Conservation (phyloP, 1,284 basidiomycete species). For the Austroboletus novae-zelandiae region DNA sequence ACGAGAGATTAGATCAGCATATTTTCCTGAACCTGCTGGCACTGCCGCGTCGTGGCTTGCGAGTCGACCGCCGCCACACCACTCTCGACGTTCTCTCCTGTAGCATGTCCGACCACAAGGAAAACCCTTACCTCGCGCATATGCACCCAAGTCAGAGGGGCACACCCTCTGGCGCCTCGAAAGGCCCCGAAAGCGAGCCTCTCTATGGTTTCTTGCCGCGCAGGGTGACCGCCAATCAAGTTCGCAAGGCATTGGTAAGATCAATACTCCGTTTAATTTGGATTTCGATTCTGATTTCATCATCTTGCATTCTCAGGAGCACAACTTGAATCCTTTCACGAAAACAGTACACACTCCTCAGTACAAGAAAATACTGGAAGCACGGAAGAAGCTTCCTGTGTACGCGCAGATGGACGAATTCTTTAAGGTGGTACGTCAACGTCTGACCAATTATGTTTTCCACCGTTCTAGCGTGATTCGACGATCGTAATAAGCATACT, state of each 20-base stretch:
- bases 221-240: conserved; percentile 72
- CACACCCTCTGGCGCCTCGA: conserved; percentile 9
- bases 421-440: conserved; percentile 71
- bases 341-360: conserved; percentile 70
- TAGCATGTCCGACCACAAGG: conserved; percentile 24
- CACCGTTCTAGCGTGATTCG: conserved; percentile 38
- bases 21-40: conserved; percentile 8
- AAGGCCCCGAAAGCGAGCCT: conserved; percentile 46
- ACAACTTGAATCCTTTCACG: conserved; percentile 89
- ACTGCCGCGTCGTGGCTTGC: not conserved
- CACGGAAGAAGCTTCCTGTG: conserved; percentile 88
- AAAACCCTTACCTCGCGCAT: conserved; percentile 63
- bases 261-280: conserved; percentile 32
- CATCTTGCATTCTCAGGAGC: conserved; percentile 50
- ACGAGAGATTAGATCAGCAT: conserved; percentile 13
- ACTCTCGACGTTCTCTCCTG: not conserved
- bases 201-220: conserved; percentile 79
- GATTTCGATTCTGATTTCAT: not conserved
- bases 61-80: conserved; percentile 6
- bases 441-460: too few species aligned
- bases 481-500: conserved; percentile 15
- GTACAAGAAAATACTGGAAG: conserved; percentile 86
- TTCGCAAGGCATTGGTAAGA: conserved; percentile 69
- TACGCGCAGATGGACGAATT: conserved; percentile 94
- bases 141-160: conserved; percentile 35